Evolutionary conservation across 2,329 filamentous ascomycete species (phyloP), one percentile per base, ranked within the genome.

Genomic region (Ascochyta clinopodiicola): DNA sequence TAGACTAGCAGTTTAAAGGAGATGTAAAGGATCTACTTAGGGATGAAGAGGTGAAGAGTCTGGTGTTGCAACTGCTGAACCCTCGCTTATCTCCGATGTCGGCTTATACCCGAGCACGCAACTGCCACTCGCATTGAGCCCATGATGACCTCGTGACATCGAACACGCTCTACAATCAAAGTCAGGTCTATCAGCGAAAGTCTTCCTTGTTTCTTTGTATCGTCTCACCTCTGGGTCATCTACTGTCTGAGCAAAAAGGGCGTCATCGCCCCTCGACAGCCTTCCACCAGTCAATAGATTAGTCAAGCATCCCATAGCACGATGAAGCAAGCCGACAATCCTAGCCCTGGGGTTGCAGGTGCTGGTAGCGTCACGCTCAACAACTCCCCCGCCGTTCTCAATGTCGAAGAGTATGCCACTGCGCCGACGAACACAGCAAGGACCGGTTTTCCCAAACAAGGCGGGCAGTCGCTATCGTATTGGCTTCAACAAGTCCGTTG

Each of bases 401-500:
- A 66, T 5, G 59, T 60, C 7, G 64, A 67, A 15, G 62, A 64
- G 7, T 56, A 67, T 19, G 66, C 60, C 21, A 59, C 64, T 4
- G 12, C 49, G 19, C 46, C 48, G 24, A 39, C 50, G 17, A 38
- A 43, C 21, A 50, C 38, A 12, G 43, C 36, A 22, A 55, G 60
- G n/a, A 66, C 60, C 6, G 63, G 64, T 0, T 68, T 68, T 19
- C 62, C 66, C 3, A 70, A 68, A 40, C 59, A 62, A 61, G 44
- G 53, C 15, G 63, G 66, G 19, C 66, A 70, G 37, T 69, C 66
- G 17, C 56, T 68, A 0, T 69, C 65, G 12, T 67, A 67, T 27
- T 70, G 68, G 66, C 54, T 69, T 6, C 66, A 70, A 39, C 62
- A 70, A 57, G 65, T 70, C n/a, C 57, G 66, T 12, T 61, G 59